Evolutionary conservation across 257 asterid species (phyloP).

Genomic region (Solanum clarkiae): DNA sequence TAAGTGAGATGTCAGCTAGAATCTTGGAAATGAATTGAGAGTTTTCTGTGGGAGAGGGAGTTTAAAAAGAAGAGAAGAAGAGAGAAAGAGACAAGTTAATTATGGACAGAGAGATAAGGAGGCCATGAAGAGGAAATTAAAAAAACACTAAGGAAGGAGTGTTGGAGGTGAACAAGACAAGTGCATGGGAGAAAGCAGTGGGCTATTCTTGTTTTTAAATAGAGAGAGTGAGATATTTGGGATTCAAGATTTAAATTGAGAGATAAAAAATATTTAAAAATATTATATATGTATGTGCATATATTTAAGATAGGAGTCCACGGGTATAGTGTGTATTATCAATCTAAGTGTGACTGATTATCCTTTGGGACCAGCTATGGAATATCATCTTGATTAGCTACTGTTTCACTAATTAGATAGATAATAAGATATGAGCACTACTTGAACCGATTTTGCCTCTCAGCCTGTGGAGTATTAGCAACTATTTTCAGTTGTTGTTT

Average conservation of each 20-base stretch:
- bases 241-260: background rate
- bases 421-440: background rate
- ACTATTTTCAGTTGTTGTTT: too few relatives aligned
- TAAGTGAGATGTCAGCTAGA: background rate
- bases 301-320: background rate
- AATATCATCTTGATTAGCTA: too few relatives aligned
- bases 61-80: constrained; percentile 12
- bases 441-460: too few relatives aligned
- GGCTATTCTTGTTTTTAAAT: constrained; percentile 44
- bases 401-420: background rate
- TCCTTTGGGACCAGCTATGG: background rate
- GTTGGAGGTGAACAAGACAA: constrained; percentile 68
- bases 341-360: background rate
- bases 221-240: background rate
- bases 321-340: background rate
- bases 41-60: background rate
- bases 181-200: constrained; percentile 69
- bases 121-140: constrained; percentile 10
- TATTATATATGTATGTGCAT: too few relatives aligned
- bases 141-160: constrained; percentile 19
- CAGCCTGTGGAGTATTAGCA: too few relatives aligned
- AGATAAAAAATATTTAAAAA: background rate
- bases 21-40: background rate
- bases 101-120: constrained; percentile 30
- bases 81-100: constrained; percentile 16